Evolutionary conservation across 208 protist species (phyloP).

Genomic region (Trypanosoma lewisi): DNA sequence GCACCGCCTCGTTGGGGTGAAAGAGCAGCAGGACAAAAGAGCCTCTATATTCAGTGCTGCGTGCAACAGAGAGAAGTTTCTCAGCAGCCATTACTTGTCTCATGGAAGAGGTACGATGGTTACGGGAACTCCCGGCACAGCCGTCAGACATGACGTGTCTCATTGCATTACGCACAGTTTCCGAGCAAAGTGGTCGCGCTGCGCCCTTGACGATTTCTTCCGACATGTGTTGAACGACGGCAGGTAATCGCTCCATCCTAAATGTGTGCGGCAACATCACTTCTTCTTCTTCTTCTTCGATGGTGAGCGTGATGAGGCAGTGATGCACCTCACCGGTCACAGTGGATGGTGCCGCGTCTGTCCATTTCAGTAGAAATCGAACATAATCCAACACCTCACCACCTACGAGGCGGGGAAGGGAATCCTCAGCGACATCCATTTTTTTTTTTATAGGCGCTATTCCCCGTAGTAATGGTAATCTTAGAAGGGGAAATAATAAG

Average conservation of each 20-base stretch:
- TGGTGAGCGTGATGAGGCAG: neutral
- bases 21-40: constrained; percentile 44
- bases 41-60: constrained; percentile 15
- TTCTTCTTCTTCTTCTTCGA: neutral
- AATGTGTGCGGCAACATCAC: constrained; percentile 8
- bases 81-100: neutral
- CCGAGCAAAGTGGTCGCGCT: neutral
- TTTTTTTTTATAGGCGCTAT: neutral
- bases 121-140: neutral
- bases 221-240: constrained; percentile 14
- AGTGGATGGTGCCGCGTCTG: constrained; percentile 9
- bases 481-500: neutral
- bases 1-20: constrained; percentile 33
- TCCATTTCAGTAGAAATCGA: constrained; percentile 24
- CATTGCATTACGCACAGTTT: constrained; percentile 11
- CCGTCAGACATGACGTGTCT: constrained; percentile 17
- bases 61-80: constrained; percentile 14
- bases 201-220: neutral
- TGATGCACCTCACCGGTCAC: constrained; percentile 12
- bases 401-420: constrained; percentile 7
- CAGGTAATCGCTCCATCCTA: constrained; percentile 1
- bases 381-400: constrained; percentile 5
- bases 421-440: neutral
- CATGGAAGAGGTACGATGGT: neutral
- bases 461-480: neutral